Evolutionary conservation across 2,329 filamentous ascomycete genomes (phyloP).

Genomic region (Dothistroma septosporum): DNA sequence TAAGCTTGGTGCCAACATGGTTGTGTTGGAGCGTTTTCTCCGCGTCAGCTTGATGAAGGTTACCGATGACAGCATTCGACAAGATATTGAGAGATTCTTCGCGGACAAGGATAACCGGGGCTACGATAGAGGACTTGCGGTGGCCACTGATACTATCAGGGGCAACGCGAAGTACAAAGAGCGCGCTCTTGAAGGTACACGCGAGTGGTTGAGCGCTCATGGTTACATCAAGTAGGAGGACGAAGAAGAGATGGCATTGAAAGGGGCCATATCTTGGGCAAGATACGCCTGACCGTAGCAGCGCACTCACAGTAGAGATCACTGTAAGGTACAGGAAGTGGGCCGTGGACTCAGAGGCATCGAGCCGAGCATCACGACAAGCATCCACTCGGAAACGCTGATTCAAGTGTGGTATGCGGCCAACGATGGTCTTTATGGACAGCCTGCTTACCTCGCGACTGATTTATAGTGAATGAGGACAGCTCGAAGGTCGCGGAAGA

Average conservation of each 20-base stretch:
- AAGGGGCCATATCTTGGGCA: not conserved
- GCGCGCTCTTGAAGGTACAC: conserved; percentile 67
- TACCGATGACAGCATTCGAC: conserved; percentile 62
- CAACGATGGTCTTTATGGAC: not conserved
- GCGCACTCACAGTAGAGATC: not conserved
- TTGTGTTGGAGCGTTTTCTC: conserved; percentile 85
- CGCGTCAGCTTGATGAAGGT: conserved; percentile 75
- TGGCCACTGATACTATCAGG: conserved; percentile 79
- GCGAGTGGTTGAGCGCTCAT: conserved; percentile 71
- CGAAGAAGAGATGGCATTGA: not conserved
- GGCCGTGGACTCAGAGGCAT: no score
- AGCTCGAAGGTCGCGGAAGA: not conserved
- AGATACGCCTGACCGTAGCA: not conserved
- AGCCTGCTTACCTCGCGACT: not conserved
- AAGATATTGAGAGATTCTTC: conserved; percentile 83
- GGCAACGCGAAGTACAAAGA: conserved; percentile 77
- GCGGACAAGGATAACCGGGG: conserved; percentile 76
- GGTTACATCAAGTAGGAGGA: conserved; percentile 46
- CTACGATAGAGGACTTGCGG: conserved; percentile 80
- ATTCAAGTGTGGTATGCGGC: no score
- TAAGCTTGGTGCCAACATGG: conserved; percentile 73
- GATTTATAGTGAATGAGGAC: not conserved
- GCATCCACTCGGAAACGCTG: not conserved
- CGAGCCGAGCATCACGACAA: not conserved
- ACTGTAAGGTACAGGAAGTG: not conserved